Evolutionary conservation across 2,329 filamentous ascomycete genomes (phyloP).

Genomic region (Calycina herbarum): DNA sequence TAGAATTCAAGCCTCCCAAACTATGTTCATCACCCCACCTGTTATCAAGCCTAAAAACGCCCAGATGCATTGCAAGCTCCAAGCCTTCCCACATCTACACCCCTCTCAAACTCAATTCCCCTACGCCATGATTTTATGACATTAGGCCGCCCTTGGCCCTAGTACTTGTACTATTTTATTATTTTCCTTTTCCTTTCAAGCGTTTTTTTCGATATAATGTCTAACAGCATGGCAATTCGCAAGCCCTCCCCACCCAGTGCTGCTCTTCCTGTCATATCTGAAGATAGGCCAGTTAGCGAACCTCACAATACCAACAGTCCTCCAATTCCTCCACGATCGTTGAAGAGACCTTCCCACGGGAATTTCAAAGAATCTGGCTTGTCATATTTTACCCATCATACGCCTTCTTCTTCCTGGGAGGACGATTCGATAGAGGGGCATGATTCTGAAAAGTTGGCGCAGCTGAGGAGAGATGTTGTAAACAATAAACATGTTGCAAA

Average conservation of each 20-base stretch:
- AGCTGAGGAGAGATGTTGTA: slow-evolving; percentile 21
- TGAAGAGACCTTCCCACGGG: slow-evolving; percentile 24
- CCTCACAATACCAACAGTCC: slow-evolving; percentile 11
- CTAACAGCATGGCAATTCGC: slow-evolving; percentile 9
- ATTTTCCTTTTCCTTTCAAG: not conserved
- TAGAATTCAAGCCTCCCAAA: not conserved
- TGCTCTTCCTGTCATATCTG: slow-evolving; percentile 26
- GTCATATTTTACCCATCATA: slow-evolving; percentile 19
- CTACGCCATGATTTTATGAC: not conserved
- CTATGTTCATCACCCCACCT: not conserved
- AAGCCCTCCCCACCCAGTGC: slow-evolving; percentile 7
- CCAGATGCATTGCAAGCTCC: not conserved
- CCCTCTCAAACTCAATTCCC: not conserved
- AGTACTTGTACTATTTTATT: not conserved
- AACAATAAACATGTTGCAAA: slow-evolving; percentile 35
- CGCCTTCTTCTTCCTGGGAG: slow-evolving; percentile 29
- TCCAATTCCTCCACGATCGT: slow-evolving; percentile 27
- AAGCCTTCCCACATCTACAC: no score
- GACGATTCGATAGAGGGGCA: slow-evolving; percentile 18
- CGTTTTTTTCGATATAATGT: not conserved
- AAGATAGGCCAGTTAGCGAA: slow-evolving; percentile 20
- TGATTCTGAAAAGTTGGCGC: slow-evolving; percentile 26
- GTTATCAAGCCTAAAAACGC: not conserved
- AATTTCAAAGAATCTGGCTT: slow-evolving; percentile 22
- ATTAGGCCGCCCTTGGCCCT: not conserved